Conservation (phyloP, 768 basidiomycete genomes). For the Tricholomella constricta region DNA sequence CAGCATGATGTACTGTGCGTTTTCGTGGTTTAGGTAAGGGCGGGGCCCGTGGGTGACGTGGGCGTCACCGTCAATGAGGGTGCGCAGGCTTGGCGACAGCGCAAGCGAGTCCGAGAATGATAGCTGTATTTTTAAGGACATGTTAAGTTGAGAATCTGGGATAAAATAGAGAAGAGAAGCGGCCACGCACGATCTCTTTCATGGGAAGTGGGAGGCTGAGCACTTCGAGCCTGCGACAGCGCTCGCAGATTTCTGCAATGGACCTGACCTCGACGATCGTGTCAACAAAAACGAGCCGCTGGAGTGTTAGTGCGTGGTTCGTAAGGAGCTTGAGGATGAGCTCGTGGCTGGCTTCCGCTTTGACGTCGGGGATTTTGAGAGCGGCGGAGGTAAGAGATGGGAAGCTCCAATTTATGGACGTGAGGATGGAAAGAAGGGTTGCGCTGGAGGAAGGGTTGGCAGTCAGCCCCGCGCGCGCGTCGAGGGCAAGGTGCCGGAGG, state of each 20-base stretch:
- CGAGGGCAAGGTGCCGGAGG: conserved; percentile 34
- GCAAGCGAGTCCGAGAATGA: conserved; percentile 38
- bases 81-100: conserved; percentile 39
- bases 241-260: conserved; percentile 40
- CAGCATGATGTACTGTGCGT: conserved; percentile 43
- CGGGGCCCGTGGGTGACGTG: conserved; percentile 44
- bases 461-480: conserved; percentile 16
- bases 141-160: background rate
- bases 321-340: conserved; percentile 47
- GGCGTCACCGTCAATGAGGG: conserved; percentile 45
- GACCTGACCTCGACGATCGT: conserved; percentile 42
- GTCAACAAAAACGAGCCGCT: conserved; percentile 48
- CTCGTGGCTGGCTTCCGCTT: conserved; percentile 29
- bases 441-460: conserved; percentile 29
- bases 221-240: conserved; percentile 48
- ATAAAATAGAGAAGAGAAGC: background rate
- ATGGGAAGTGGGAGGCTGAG: conserved; percentile 53
- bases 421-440: conserved; percentile 31
- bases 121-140: conserved; percentile 23
- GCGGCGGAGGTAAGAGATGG: conserved; percentile 39
- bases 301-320: conserved; percentile 43
- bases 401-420: conserved; percentile 31
- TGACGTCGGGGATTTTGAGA: conserved; percentile 46
- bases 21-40: conserved; percentile 37
- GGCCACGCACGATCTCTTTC: conserved; percentile 46